Evolutionary conservation across 306 rosid genomes (phyloP), one percentile per base, ranked within the genome.

Genomic region (Cicer arietinum): DNA sequence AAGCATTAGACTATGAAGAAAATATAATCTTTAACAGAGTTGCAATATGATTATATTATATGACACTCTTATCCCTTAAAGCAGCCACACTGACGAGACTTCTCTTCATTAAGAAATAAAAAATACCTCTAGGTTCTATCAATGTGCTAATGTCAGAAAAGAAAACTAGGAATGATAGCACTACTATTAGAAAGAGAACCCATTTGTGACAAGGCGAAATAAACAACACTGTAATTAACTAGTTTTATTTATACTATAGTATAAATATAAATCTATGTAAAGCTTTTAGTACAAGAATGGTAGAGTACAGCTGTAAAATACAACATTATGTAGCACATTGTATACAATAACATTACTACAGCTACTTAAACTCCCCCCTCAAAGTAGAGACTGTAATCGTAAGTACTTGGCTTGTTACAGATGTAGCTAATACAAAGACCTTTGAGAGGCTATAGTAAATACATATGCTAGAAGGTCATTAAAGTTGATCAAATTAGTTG

Each of bases 81-180:
- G 47, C 16, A 44, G 61, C 77, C 79, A 75, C 56, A 46, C 11
- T 53, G 62, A 67, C 10, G 52, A 71, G n/a, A 46, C 56, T 25
- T 73, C 10, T 66, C 25, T 81, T 58, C 43, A 74, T 78, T 9
- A 82, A 8, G 70, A 53, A 75, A 56, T 13, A 13, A 47, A 30
- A 66, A 16, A 10, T 58, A 70, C 35, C 17, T 59, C 52, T 41
- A 70, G 59, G 46, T 42, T 71, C 69, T 43, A 72, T 60, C 72
- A 58, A 20, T 17, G 58, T 17, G 61, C 74, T 46, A 69, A 42
- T n/a, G 35, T 72, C 60, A 72, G 50, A 65, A 68, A 62, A 61
- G 41, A 71, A 76, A 80, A 65, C 18, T 58, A 43, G 47, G 56
- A 62, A 70, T 5, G 8, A 16, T 7, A 72, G 56, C 59, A 30